These are phyloP conservation scores for Plantago ovata DNA, from an alignment of 257 asterid species.

Conservation along the genomic window DNA sequence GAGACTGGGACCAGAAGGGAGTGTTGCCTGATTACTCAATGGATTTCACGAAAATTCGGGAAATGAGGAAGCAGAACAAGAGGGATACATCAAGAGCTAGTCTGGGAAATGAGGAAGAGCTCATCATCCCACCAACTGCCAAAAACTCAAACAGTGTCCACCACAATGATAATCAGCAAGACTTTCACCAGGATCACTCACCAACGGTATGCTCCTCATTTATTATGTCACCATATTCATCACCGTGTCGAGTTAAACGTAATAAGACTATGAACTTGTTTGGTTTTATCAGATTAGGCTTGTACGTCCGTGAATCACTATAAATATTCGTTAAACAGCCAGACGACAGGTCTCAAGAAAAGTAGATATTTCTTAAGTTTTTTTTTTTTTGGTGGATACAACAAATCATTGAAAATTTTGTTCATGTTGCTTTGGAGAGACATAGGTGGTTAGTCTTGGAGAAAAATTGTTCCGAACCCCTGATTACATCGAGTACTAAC, in stretches of 20 bases:
- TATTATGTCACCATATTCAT: neutral
- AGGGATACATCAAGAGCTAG: constrained; percentile 85
- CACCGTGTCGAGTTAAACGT: neutral
- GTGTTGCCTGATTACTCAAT: constrained; percentile 72
- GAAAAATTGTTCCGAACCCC: no score
- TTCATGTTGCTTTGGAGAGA: neutral
- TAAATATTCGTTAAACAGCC: no score
- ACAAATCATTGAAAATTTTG: neutral
- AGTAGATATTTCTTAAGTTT: no score
- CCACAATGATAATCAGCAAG: constrained; percentile 29
- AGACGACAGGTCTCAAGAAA: no score
- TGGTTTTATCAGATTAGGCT: no score
- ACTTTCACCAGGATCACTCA: constrained; percentile 47
- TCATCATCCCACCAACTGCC: constrained; percentile 42
- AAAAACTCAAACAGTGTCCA: constrained; percentile 29
- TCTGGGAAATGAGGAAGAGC: constrained; percentile 84
- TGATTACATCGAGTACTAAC: no score
- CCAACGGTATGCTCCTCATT: constrained; percentile 51
- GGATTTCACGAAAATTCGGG: constrained; percentile 86
- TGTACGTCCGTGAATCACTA: no score
- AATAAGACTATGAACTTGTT: neutral
- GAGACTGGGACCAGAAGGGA: constrained; percentile 94
- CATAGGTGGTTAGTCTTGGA: neutral
- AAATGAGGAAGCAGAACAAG: constrained; percentile 88
- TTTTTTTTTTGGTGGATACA: no score